Base-by-base conservation (phyloP, 306 rosid species). In the Senna tora region DNA sequence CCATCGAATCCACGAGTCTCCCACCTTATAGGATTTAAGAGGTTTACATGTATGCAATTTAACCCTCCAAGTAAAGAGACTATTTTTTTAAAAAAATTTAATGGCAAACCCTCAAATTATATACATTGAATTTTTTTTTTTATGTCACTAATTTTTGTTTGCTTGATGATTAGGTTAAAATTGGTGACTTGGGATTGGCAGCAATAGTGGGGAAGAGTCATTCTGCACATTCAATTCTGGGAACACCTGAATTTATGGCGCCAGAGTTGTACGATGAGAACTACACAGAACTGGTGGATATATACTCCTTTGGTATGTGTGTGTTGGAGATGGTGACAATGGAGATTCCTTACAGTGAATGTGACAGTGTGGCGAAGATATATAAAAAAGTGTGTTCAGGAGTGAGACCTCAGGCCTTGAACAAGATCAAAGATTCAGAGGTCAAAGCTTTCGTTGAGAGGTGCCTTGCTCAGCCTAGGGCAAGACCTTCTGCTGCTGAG, bases 211-310 rank as follows among this genome's bases (percentile, higher is more conserved):
- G 94, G 52, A 84, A 81, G 84, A 91, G 68, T 51, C 97, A 91
- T 45, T 82, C 77, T 22, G 96, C 98, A 5, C 98, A 94, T 81
- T 84, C 96, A 3, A 89, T 94, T 33, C 84, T 94, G 0, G 98
- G 98, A 11, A 93, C 97, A 2, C 97, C 97, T 0, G 97, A 93
- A 61, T 93, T 90, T 51, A 93, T 93, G 98, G 98, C 98, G 2
- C 97, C 97, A 0, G 98, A 91, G 69, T 82, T 93, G 5, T 93
- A 94, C 1, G 96, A 94, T 2, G 97, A 89, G 65, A 76, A 86
- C 61, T 94, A 94, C 80, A 91, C 97, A 0, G 97, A 94, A 68
- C 38, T 87, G 80, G 98, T 94, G 75, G 98, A 94, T 73, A 94
- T 94, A 45, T 93, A 91, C 75, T 91, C 98, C 14, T 94, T 89